These are phyloP conservation scores for Phialophora verrucosa DNA, from an alignment of 2,329 filamentous ascomycete species.

Conservation along the genomic window DNA sequence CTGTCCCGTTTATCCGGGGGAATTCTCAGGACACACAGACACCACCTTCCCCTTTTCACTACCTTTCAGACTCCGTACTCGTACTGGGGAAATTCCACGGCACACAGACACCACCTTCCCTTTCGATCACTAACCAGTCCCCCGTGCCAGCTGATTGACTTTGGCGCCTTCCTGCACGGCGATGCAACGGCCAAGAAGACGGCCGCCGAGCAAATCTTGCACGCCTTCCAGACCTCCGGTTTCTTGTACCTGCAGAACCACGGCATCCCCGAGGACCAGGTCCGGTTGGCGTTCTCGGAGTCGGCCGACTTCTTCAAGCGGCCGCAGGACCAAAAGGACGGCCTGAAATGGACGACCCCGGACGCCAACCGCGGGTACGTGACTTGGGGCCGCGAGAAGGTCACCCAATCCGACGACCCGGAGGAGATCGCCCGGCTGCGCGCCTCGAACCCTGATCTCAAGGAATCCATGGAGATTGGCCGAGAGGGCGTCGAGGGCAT, in stretches of 20 bases:
- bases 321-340: constrained; percentile 66
- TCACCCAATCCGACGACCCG: constrained; percentile 62
- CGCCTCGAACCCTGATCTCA: constrained; percentile 57
- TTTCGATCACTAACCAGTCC: constrained; percentile 4
- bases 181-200: constrained; percentile 63
- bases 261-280: constrained; percentile 65
- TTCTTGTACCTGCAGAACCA: constrained; percentile 90
- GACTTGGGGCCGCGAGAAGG: constrained; percentile 73
- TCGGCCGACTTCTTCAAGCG: constrained; percentile 75
- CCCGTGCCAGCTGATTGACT: constrained; percentile 71
- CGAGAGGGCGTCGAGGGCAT: constrained; percentile 63
- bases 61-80: background rate
- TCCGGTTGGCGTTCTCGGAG: constrained; percentile 67
- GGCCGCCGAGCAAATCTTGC: constrained; percentile 73
- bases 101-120: constrained; percentile 18
- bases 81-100: background rate
- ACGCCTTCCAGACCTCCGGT: constrained; percentile 82
- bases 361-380: constrained; percentile 77
- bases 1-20: background rate
- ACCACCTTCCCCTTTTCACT: constrained; percentile 12
- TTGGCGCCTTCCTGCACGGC: constrained; percentile 72
- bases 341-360: constrained; percentile 72
- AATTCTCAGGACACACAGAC: background rate
- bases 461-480: constrained; percentile 68
- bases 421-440: constrained; percentile 65